These are phyloP conservation scores for Penicillium mononematosum DNA, from an alignment of 495 filamentous ascomycete species.

Conservation along the genomic window DNA sequence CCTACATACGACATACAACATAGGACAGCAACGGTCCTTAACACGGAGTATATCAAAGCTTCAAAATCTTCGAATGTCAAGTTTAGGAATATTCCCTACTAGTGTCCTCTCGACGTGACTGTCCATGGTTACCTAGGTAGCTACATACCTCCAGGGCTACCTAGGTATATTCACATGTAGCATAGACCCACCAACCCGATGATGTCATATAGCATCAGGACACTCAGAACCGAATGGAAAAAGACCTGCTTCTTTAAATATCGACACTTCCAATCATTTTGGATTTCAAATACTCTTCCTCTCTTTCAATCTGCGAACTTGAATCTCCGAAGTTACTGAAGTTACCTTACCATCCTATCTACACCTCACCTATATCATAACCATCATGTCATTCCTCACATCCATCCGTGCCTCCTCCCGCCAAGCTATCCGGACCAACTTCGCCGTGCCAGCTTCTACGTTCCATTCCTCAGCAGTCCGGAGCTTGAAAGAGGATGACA, in stretches of 20 bases:
- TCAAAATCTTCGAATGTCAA: too few species aligned
- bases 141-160: too few species aligned
- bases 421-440: slow-evolving; percentile 21
- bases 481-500: slow-evolving; percentile 38
- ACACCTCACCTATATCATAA: background rate
- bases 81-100: too few species aligned
- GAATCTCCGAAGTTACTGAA: background rate
- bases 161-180: too few species aligned
- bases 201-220: slow-evolving; percentile 9
- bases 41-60: too few species aligned
- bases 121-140: too few species aligned
- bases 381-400: slow-evolving; percentile 36
- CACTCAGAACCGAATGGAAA: background rate
- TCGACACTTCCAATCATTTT: background rate
- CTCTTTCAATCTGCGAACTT: background rate
- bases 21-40: too few species aligned
- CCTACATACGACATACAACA: too few species aligned
- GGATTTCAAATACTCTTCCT: background rate
- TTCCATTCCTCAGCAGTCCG: slow-evolving; percentile 34
- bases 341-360: background rate
- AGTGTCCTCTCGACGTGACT: too few species aligned
- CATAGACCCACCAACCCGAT: background rate
- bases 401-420: slow-evolving; percentile 28
- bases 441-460: slow-evolving; percentile 16
- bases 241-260: background rate